phyloP scores from a whole-genome alignment of 306 rosid species.

The Gleditsia sinensis region DNA sequence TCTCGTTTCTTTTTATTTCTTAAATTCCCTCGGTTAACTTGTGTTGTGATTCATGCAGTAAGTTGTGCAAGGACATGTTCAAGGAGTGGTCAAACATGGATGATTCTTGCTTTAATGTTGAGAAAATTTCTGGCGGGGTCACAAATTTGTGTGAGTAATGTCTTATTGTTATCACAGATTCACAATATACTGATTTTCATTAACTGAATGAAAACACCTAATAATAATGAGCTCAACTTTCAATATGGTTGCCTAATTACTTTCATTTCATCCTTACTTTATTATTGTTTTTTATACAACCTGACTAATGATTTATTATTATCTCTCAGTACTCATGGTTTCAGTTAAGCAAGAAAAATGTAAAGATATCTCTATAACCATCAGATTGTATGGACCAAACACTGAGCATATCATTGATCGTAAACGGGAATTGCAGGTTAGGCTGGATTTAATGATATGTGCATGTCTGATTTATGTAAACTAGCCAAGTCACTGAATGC shows the following conservation, averaged over 20 bases:
- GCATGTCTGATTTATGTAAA: background rate
- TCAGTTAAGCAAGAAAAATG: slow-evolving; percentile 56
- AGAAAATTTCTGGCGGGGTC: slow-evolving; percentile 82
- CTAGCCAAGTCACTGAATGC: background rate
- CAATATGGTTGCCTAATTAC: slow-evolving; percentile 7
- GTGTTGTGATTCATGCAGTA: slow-evolving; percentile 48
- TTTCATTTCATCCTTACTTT: background rate
- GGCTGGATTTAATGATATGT: slow-evolving; percentile 7
- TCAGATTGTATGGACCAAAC: slow-evolving; percentile 87
- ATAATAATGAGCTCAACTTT: background rate
- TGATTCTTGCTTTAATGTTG: slow-evolving; percentile 62
- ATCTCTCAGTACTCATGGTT: slow-evolving; percentile 69
- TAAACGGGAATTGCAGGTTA: slow-evolving; percentile 80
- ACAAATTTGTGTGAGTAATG: slow-evolving; percentile 77
- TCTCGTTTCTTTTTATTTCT: background rate
- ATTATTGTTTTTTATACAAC: no score
- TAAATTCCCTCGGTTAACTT: background rate
- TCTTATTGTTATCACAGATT: background rate
- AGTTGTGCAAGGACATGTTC: slow-evolving; percentile 79
- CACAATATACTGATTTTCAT: background rate
- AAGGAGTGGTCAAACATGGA: slow-evolving; percentile 73
- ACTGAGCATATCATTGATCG: slow-evolving; percentile 84
- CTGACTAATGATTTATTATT: slow-evolving; percentile 19
- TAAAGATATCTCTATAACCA: slow-evolving; percentile 44
- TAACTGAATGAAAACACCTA: background rate